Conservation (phyloP, 768 basidiomycete genomes). For the Phlegmacium glaucopus region DNA sequence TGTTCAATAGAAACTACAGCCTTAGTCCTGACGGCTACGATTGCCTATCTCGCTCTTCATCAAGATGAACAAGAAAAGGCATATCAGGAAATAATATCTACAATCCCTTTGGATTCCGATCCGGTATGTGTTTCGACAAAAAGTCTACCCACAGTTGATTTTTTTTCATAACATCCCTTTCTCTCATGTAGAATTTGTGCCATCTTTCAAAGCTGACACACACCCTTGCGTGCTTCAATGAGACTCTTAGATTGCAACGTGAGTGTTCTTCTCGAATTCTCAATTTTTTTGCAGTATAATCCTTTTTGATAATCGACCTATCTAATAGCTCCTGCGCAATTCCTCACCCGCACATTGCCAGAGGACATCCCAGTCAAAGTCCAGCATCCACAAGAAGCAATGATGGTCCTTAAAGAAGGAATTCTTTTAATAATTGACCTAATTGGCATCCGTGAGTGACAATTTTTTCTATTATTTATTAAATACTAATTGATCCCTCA, state of each 20-base stretch:
- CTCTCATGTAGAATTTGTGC: not conserved
- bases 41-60: conserved; percentile 5
- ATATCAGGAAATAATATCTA: conserved; percentile 4
- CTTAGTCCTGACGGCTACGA: conserved; percentile 3
- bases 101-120: not conserved
- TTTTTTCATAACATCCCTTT: not conserved
- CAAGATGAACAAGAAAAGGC: conserved; percentile 8
- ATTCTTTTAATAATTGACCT: conserved; percentile 1
- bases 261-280: too few relatives aligned
- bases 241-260: conserved; percentile 9
- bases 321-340: conserved; percentile 4
- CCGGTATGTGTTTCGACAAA: conserved; percentile 1
- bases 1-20: conserved; percentile 7
- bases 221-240: conserved; percentile 8
- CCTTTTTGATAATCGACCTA: not conserved
- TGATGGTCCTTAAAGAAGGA: conserved; percentile 2
- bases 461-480: too few relatives aligned
- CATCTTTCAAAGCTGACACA: conserved; percentile 3
- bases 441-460: conserved; percentile 5
- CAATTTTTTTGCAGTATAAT: not conserved
- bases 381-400: conserved; percentile 1
- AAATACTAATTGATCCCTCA: too few relatives aligned
- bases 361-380: conserved; percentile 7
- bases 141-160: not conserved
- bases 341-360: conserved; percentile 1